Conservation (phyloP, 768 basidiomycete species). For the Russula abietina region DNA sequence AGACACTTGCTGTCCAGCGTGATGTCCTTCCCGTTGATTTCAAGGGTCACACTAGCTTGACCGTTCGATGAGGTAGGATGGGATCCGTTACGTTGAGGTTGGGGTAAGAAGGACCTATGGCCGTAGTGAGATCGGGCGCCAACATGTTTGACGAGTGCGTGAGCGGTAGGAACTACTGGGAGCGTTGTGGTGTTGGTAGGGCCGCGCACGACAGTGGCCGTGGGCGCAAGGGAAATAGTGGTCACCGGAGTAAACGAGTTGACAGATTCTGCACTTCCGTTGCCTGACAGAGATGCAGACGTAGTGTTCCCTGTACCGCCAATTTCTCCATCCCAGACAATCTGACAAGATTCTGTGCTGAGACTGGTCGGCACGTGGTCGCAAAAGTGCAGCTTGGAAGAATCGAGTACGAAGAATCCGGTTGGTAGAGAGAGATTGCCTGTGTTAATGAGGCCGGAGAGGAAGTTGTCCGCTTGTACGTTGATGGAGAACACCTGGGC, state of each 20-base stretch:
- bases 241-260: not conserved
- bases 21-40: constrained; percentile 33
- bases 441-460: constrained; percentile 45
- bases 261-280: constrained; percentile 9
- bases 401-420: constrained; percentile 48
- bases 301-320: not conserved
- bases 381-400: constrained; percentile 52
- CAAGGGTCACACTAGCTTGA: constrained; percentile 31
- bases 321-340: constrained; percentile 49
- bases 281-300: constrained; percentile 9
- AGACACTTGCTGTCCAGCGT: constrained; percentile 47
- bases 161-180: not conserved
- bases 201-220: not conserved
- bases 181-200: not conserved
- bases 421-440: constrained; percentile 41
- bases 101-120: not conserved
- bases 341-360: constrained; percentile 38
- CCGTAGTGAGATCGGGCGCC: not conserved
- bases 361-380: constrained; percentile 43
- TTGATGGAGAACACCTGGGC: constrained; percentile 62
- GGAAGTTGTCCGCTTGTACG: constrained; percentile 46
- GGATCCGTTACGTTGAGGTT: not conserved
- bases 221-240: not conserved
- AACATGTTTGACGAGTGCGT: too few species aligned
- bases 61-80: constrained; percentile 15